A percentile compares a stretch with the other conserved stretches of the same genome.
Evolutionary conservation across 2,329 filamentous ascomycete species (phyloP).

Genomic region (Talaromyces sp.): DNA sequence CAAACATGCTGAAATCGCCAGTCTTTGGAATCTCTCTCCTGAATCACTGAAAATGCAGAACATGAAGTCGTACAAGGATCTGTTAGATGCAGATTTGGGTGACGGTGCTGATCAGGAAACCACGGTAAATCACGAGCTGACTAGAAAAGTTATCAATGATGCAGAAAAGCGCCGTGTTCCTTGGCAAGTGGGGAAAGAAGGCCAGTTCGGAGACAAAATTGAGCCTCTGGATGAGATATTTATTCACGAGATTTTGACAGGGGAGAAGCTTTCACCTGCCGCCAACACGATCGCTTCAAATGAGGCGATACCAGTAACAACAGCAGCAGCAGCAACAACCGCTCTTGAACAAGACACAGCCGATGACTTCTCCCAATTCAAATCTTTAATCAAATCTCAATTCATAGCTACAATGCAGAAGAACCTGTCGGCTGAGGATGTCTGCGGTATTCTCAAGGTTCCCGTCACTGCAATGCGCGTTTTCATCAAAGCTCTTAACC

Average conservation of each 20-base stretch:
- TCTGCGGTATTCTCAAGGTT: background rate
- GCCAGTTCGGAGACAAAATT: background rate
- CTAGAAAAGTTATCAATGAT: background rate
- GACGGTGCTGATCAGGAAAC: background rate
- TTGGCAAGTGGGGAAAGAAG: constrained; percentile 1
- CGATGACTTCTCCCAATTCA: background rate
- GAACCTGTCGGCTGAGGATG: background rate
- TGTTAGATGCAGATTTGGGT: background rate
- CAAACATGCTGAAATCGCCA: constrained; percentile 3
- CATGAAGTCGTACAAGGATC: background rate
- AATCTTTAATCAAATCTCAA: background rate
- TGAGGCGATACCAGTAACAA: background rate
- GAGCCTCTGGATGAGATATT: background rate
- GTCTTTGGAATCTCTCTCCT: background rate
- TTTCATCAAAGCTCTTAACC: constrained; percentile 1
- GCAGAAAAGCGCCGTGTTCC: background rate
- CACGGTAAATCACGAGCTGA: background rate
- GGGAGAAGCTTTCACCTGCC: background rate
- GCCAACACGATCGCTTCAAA: background rate
- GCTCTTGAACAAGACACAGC: background rate
- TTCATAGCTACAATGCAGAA: constrained; percentile 2
- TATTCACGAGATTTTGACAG: background rate
- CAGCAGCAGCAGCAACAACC: background rate
- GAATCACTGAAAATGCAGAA: background rate
- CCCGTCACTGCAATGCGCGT: constrained; percentile 2